These are phyloP conservation scores for Tubosaeta brunneosetosa DNA, from an alignment of 768 basidiomycete species.

Conservation along the genomic window DNA sequence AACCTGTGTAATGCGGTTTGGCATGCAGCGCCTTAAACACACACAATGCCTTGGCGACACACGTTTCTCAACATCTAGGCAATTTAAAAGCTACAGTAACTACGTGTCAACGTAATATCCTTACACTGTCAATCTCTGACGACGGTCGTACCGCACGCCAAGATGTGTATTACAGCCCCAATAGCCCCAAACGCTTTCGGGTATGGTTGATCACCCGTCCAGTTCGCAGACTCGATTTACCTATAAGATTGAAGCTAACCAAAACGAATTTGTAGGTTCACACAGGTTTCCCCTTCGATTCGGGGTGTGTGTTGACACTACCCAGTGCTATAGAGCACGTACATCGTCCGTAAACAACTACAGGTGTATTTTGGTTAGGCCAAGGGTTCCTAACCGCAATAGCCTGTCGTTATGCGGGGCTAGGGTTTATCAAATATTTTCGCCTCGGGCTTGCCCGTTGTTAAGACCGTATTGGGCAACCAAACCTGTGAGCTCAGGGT, in stretches of 20 bases:
- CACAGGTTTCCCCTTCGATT: neutral
- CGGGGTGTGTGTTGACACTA: neutral
- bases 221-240: neutral
- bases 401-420: neutral
- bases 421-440: conserved; percentile 1
- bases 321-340: neutral
- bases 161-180: neutral
- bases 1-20: neutral
- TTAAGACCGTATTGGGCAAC: neutral
- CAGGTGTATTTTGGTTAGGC: neutral
- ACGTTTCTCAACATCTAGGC: neutral
- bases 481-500: neutral
- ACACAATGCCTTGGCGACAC: neutral
- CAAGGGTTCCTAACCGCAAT: neutral
- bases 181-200: neutral
- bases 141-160: neutral
- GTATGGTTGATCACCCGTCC: conserved; percentile 2
- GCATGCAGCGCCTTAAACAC: neutral
- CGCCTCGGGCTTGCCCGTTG: neutral
- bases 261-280: neutral
- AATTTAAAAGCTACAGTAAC: neutral
- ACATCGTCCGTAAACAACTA: neutral
- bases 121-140: neutral
- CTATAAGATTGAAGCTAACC: neutral
- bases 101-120: neutral